Evolutionary conservation across 2,329 filamentous ascomycete species (phyloP).

Genomic region (Sarocladiaceae sp.): DNA sequence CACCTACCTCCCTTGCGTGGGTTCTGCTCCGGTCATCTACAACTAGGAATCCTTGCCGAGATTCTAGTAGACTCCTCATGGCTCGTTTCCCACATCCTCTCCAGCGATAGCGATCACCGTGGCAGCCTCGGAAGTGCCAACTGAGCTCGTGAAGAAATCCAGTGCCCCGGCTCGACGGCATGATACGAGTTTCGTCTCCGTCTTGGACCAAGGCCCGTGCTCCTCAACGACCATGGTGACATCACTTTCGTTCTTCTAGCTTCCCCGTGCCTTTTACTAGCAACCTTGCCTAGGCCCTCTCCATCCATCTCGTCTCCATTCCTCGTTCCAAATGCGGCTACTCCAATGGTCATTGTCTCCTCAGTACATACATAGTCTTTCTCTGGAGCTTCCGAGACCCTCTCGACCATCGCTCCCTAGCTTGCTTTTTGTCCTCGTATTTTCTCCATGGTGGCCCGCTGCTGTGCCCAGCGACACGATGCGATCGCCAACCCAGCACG

Average conservation of each 20-base stretch:
- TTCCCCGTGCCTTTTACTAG: neutral
- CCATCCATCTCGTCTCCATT: neutral
- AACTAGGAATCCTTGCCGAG: too few relatives aligned
- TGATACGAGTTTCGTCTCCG: slow-evolving; percentile 1
- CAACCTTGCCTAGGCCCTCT: neutral
- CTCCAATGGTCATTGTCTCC: neutral
- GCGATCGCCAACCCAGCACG: too few relatives aligned
- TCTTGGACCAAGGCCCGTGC: neutral
- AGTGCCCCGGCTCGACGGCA: neutral
- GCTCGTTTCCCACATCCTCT: too few relatives aligned
- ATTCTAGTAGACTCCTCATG: too few relatives aligned
- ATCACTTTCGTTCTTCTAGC: neutral
- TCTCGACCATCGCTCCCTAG: too few relatives aligned
- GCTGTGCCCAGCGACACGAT: neutral
- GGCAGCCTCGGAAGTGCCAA: too few relatives aligned
- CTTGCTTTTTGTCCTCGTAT: neutral
- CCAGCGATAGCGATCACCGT: too few relatives aligned
- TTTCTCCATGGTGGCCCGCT: neutral
- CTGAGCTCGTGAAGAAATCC: too few relatives aligned
- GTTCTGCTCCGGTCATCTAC: too few relatives aligned
- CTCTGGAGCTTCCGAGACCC: neutral
- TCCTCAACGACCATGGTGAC: neutral
- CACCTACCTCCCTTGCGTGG: too few relatives aligned
- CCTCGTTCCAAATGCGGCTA: neutral
- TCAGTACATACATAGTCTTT: neutral